Evolutionary conservation across 169 alveolate genomes (phyloP).

Genomic region (Plasmodium blacklocki): DNA sequence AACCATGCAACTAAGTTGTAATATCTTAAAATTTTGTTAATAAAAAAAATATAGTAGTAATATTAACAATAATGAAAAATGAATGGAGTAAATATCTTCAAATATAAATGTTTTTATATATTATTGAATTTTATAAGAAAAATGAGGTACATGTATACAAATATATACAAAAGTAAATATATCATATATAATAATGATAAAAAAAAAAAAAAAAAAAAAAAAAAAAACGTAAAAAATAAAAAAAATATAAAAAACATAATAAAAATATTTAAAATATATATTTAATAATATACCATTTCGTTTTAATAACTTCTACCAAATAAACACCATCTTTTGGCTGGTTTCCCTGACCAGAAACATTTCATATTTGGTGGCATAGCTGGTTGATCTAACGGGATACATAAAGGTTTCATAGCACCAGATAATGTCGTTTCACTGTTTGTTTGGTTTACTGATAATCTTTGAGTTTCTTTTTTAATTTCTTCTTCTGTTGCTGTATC

Average conservation of each 20-base stretch:
- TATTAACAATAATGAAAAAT: too few species aligned
- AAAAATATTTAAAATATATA: neutral
- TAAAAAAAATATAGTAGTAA: too few species aligned
- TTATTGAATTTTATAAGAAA: too few species aligned
- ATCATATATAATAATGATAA: too few species aligned
- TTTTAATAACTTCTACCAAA: constrained; percentile 97
- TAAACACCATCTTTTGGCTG: constrained; percentile 93
- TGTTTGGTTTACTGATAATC: constrained; percentile 70
- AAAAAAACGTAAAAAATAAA: too few species aligned
- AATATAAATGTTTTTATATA: too few species aligned
- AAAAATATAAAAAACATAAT: neutral
- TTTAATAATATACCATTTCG: neutral
- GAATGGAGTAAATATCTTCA: too few species aligned
- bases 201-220: too few species aligned
- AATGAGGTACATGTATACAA: too few species aligned
- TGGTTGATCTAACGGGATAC: constrained; percentile 96
- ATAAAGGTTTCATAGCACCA: constrained; percentile 97
- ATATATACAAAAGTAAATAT: too few species aligned
- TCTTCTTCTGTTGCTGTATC: constrained; percentile 86
- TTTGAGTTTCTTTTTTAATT: constrained; percentile 85
- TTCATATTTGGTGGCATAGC: constrained; percentile 91
- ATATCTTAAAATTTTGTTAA: too few species aligned
- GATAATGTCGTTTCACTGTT: constrained; percentile 83
- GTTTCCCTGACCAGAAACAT: constrained; percentile 96
- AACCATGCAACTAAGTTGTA: too few species aligned